A percentile compares a stretch with the other conserved stretches of the same genome.
Conservation (phyloP, 352 stramenopile genomes). For the Pythium apleroticum region DNA sequence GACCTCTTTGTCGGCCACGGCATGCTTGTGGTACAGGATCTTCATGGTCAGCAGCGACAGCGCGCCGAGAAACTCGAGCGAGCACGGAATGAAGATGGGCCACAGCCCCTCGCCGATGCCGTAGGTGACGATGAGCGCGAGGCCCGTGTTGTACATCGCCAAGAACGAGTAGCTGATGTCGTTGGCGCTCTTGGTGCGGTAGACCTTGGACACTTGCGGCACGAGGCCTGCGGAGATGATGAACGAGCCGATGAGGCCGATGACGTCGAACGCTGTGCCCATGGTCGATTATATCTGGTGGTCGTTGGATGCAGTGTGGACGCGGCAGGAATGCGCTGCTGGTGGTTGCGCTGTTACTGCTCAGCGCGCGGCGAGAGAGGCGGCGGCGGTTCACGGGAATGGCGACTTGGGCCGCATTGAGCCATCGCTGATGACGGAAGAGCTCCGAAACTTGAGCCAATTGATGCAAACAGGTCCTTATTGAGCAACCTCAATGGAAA, state of each 20-base stretch:
- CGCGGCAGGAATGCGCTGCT: background rate
- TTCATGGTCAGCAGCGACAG: conserved; percentile 50
- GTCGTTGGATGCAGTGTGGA: conserved; percentile 19
- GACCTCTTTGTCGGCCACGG: conserved; percentile 15
- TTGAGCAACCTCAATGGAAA: background rate
- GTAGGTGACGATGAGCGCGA: conserved; percentile 44
- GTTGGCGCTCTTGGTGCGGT: conserved; percentile 56
- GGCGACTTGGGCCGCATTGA: background rate
- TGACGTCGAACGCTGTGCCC: conserved; percentile 33
- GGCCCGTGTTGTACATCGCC: conserved; percentile 41
- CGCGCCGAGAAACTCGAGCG: conserved; percentile 39
- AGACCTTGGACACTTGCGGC: conserved; percentile 61
- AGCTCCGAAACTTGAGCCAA: background rate
- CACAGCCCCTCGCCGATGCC: conserved; percentile 49
- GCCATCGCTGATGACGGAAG: background rate
- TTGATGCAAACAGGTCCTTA: background rate
- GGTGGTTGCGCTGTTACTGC: background rate
- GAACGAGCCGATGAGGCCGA: conserved; percentile 57
- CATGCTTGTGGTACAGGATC: conserved; percentile 38
- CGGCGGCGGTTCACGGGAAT: background rate
- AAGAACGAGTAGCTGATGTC: conserved; percentile 58
- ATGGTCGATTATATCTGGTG: no score
- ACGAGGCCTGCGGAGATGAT: conserved; percentile 59
- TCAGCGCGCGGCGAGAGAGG: background rate
- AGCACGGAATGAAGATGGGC: conserved; percentile 57